phyloP scores from a whole-genome alignment of 2,329 filamentous ascomycete species.

The Aureobasidium uvarum region DNA sequence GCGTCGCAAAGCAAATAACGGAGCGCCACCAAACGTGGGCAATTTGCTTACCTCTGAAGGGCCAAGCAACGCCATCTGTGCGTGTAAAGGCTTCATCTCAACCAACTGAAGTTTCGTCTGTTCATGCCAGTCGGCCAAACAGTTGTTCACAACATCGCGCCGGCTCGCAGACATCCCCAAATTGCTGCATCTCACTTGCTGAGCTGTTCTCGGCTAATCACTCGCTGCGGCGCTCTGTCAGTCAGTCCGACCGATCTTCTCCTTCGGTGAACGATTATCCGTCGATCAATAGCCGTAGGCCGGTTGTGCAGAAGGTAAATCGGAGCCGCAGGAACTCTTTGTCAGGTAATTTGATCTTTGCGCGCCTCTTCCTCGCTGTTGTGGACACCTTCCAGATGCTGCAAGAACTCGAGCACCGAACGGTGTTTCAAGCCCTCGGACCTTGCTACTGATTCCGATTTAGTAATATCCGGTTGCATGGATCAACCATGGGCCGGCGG shows the following conservation, averaged over 20 bases:
- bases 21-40: constrained; percentile 18
- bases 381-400: not conserved
- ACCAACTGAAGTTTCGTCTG: constrained; percentile 10
- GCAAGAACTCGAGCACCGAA: not conserved
- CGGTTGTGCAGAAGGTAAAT: not conserved
- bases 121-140: not conserved
- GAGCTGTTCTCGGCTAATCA: constrained; percentile 11
- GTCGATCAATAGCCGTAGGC: constrained; percentile 21
- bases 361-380: not conserved
- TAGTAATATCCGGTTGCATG: constrained; percentile 10
- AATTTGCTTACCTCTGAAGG: constrained; percentile 15
- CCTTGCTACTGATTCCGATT: not conserved
- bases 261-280: constrained; percentile 2
- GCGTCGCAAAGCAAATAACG: constrained; percentile 9
- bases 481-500: constrained; percentile 17
- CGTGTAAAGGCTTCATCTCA: constrained; percentile 19
- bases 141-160: constrained; percentile 2
- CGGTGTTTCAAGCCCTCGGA: not conserved
- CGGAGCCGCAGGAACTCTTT: constrained; percentile 1
- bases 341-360: not conserved
- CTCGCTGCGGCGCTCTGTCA: not conserved
- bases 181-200: not conserved
- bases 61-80: constrained; percentile 25
- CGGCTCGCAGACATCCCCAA: not conserved
- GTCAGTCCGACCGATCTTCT: constrained; percentile 1